Conservation (phyloP, 2,329 filamentous ascomycete genomes). For the Trichoderma sp. region DNA sequence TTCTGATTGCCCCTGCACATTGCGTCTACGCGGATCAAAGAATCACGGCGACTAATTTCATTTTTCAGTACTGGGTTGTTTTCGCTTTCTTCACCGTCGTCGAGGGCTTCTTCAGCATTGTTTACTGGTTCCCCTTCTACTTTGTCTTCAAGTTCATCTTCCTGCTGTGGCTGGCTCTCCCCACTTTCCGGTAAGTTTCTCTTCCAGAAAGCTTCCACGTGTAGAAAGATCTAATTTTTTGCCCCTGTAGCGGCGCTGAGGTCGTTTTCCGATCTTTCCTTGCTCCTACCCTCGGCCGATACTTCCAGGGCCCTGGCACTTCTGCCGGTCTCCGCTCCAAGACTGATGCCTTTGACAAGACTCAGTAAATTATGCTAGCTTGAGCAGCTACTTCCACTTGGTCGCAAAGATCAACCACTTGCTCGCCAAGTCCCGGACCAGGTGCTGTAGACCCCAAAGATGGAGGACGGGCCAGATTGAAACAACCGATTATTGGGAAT, state of each 20-base stretch:
- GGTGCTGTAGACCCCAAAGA: constrained; percentile 24
- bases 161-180: constrained; percentile 95
- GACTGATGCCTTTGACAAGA: constrained; percentile 73
- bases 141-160: constrained; percentile 99
- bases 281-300: constrained; percentile 85
- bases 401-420: constrained; percentile 26
- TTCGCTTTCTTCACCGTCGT: constrained; percentile 79
- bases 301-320: constrained; percentile 72
- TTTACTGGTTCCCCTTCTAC: constrained; percentile 99
- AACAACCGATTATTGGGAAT: constrained; percentile 4
- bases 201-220: not conserved
- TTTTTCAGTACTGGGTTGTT: constrained; percentile 76
- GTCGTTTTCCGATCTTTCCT: constrained; percentile 96
- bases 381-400: constrained; percentile 27
- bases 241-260: constrained; percentile 73
- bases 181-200: constrained; percentile 76
- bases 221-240: not conserved
- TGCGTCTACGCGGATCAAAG: not conserved
- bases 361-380: constrained; percentile 50
- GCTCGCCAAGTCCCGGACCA: constrained; percentile 24
- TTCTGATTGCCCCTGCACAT: not conserved
- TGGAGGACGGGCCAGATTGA: constrained; percentile 21
- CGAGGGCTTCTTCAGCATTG: constrained; percentile 78
- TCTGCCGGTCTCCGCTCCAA: constrained; percentile 85
- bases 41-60: constrained; percentile 34